phyloP scores from a whole-genome alignment of 2,329 filamentous ascomycete genomes.

The Talaromyces sp. region DNA sequence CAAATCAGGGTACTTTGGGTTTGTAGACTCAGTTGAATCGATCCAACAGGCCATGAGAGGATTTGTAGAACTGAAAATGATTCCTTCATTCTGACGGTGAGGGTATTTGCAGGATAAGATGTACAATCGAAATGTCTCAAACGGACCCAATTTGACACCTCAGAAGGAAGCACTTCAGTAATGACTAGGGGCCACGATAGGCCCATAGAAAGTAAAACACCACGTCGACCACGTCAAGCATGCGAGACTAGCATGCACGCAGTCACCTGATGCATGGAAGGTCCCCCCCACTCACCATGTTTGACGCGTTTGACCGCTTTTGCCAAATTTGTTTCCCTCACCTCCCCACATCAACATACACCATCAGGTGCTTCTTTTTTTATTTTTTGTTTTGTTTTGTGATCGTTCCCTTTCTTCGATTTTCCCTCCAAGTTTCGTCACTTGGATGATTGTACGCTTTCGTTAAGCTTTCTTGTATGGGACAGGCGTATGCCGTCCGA shows the following conservation, averaged over 20 bases:
- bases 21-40: conserved; percentile 35
- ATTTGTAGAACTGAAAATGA: conserved; percentile 1
- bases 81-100: background rate
- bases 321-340: conserved; percentile 16
- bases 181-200: too few relatives aligned
- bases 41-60: conserved; percentile 18
- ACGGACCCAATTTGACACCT: too few relatives aligned
- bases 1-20: conserved; percentile 38
- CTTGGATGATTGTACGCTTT: conserved; percentile 13
- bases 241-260: background rate
- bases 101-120: too few relatives aligned
- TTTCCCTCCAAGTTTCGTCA: background rate
- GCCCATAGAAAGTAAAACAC: too few relatives aligned
- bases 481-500: conserved; percentile 25
- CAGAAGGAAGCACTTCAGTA: too few relatives aligned
- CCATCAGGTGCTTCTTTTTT: background rate
- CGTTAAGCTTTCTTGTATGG: conserved; percentile 9
- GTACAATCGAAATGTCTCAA: too few relatives aligned
- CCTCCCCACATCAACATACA: background rate
- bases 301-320: conserved; percentile 10
- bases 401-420: background rate
- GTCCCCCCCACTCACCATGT: conserved; percentile 4
- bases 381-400: background rate
- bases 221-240: background rate
- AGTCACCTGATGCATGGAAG: background rate